These are phyloP conservation scores for Suhomyces kunorum DNA, from an alignment of 1,139 yeast genomes.

Conservation along the genomic window DNA sequence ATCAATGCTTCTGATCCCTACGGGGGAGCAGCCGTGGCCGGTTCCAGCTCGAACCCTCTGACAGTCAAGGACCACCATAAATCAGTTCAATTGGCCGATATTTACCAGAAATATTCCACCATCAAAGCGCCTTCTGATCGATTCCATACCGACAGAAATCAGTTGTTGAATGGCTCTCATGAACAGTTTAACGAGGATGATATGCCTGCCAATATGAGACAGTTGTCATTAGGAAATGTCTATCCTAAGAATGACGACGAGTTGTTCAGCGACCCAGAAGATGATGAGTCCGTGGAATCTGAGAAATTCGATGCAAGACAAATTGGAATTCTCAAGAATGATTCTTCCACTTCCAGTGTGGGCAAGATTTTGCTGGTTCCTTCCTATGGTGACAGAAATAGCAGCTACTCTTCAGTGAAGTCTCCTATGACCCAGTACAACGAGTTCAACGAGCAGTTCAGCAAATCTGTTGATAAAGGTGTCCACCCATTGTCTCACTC, in stretches of 20 bases:
- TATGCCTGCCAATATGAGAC: constrained; percentile 35
- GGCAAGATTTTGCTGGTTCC: constrained; percentile 27
- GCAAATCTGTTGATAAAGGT: constrained; percentile 22
- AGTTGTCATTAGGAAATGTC: constrained; percentile 28
- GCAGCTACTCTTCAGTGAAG: constrained; percentile 45
- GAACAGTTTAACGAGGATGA: constrained; percentile 39
- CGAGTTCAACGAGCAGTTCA: constrained; percentile 52
- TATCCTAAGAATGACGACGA: constrained; percentile 45
- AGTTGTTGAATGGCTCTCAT: constrained; percentile 39
- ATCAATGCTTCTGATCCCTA: constrained; percentile 4
- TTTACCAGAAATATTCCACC: constrained; percentile 47
- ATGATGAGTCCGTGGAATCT: constrained; percentile 23
- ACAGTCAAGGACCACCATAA: constrained; percentile 25
- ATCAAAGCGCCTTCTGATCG: constrained; percentile 47
- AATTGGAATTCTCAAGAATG: constrained; percentile 23
- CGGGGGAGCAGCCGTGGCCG: not conserved
- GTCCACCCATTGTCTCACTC: constrained; percentile 7
- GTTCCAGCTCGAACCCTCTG: constrained; percentile 4
- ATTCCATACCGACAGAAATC: constrained; percentile 30
- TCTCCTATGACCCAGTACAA: constrained; percentile 57
- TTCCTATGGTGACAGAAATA: constrained; percentile 28
- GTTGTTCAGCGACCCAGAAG: constrained; percentile 38
- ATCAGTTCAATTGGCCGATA: constrained; percentile 46
- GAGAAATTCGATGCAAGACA: constrained; percentile 31
- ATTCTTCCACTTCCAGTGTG: constrained; percentile 11